phyloP scores from a whole-genome alignment of 2,329 filamentous ascomycete species.

The Didymella pinodella region DNA sequence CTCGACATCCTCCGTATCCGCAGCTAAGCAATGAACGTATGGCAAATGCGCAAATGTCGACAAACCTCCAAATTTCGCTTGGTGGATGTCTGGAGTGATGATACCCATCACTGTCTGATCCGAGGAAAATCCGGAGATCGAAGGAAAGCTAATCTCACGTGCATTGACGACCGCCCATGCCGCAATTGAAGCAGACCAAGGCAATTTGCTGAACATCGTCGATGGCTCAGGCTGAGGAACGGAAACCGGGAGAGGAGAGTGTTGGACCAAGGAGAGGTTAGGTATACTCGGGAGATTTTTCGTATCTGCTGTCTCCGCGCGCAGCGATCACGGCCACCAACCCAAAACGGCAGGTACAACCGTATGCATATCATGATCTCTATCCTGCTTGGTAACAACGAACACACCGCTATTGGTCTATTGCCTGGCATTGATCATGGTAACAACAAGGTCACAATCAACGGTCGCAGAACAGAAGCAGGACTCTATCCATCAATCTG shows the following conservation, averaged over 20 bases:
- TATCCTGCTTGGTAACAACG: neutral
- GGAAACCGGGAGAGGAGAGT: neutral
- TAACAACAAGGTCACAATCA: slow-evolving; percentile 15
- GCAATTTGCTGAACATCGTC: neutral
- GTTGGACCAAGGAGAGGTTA: neutral
- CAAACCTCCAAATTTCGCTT: slow-evolving; percentile 52
- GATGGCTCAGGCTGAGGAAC: neutral
- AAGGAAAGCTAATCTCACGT: slow-evolving; percentile 57
- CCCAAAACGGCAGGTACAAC: slow-evolving; percentile 16
- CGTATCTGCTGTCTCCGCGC: slow-evolving; percentile 1
- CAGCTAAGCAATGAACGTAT: slow-evolving; percentile 57
- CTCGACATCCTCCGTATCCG: slow-evolving; percentile 48
- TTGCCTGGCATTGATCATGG: slow-evolving; percentile 10
- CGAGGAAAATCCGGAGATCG: slow-evolving; percentile 46
- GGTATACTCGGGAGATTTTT: neutral
- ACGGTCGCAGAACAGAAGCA: slow-evolving; percentile 3
- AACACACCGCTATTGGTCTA: slow-evolving; percentile 5
- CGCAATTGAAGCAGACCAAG: neutral
- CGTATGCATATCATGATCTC: slow-evolving; percentile 5
- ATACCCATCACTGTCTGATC: slow-evolving; percentile 41
- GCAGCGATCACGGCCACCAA: slow-evolving; percentile 7
- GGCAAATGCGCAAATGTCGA: slow-evolving; percentile 59
- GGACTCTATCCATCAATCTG: no score
- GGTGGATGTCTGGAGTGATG: slow-evolving; percentile 38
- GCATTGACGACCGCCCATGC: slow-evolving; percentile 18